Conservation (phyloP, 257 asterid species). For the Jacaranda copaia region DNA sequence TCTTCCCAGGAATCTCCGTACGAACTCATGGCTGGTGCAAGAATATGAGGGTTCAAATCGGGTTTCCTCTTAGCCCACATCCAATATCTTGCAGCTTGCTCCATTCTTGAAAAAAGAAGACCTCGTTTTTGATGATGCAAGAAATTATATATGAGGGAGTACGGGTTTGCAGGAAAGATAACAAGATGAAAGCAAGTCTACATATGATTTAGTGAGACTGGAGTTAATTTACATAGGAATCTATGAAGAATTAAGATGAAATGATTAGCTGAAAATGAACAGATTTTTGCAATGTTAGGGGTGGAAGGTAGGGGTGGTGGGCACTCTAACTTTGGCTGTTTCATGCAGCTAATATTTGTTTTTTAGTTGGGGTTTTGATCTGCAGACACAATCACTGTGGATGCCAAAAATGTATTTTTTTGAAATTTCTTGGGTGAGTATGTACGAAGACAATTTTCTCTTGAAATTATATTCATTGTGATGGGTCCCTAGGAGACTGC, state of each 20-base stretch:
- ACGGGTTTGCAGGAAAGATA: constrained; percentile 9
- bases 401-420: constrained; percentile 5
- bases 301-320: constrained; percentile 68
- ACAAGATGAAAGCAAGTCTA: constrained; percentile 33
- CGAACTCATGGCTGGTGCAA: constrained; percentile 28
- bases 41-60: constrained; percentile 34
- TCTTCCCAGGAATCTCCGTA: constrained; percentile 91
- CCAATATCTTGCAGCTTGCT: constrained; percentile 70
- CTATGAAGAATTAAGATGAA: constrained; percentile 39
- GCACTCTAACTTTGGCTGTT: constrained; percentile 54
- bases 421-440: constrained; percentile 17
- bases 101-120: constrained; percentile 51
- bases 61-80: constrained; percentile 72
- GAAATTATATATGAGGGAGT: neutral
- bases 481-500: constrained; percentile 47
- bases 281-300: constrained; percentile 43
- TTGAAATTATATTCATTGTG: constrained; percentile 15
- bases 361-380: constrained; percentile 42
- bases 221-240: constrained; percentile 38
- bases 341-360: constrained; percentile 74
- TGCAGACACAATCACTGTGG: constrained; percentile 35
- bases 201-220: constrained; percentile 43
- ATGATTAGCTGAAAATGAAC: constrained; percentile 43
- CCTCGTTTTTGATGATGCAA: neutral
- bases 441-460: constrained; percentile 21